phyloP scores from a whole-genome alignment of 1,139 yeast species.

The Kodamaea ohmeri region DNA sequence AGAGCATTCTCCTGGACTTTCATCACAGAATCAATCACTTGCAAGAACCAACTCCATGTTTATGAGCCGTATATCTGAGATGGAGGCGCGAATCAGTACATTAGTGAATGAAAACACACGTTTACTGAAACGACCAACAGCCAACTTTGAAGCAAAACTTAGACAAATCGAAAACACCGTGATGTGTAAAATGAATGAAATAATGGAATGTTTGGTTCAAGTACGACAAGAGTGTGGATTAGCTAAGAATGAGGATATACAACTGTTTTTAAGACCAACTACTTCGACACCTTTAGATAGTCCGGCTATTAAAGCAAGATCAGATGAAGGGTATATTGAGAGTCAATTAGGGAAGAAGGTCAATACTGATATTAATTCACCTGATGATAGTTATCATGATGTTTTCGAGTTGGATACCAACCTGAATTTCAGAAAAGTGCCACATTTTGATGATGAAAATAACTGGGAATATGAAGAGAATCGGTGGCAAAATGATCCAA shows the following conservation, averaged over 20 bases:
- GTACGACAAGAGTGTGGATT: conserved; percentile 34
- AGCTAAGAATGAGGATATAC: conserved; percentile 16
- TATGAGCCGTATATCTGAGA: conserved; percentile 45
- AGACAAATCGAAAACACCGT: conserved; percentile 39
- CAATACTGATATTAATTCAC: no score
- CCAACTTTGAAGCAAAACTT: conserved; percentile 21
- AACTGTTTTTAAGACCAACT: conserved; percentile 14
- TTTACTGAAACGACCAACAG: conserved; percentile 11
- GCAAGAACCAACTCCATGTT: conserved; percentile 56
- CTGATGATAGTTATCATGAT: background rate
- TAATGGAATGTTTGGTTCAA: conserved; percentile 37
- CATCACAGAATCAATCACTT: conserved; percentile 48
- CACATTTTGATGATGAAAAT: background rate
- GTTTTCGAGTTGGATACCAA: conserved; percentile 4
- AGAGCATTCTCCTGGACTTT: conserved; percentile 11
- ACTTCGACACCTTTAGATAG: conserved; percentile 25
- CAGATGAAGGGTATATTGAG: background rate
- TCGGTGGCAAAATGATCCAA: no score
- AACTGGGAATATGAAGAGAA: no score
- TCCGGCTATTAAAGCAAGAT: background rate
- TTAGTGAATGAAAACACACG: conserved; percentile 16
- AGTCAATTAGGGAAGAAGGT: background rate
- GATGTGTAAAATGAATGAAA: conserved; percentile 42
- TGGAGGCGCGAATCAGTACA: conserved; percentile 38
- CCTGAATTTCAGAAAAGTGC: conserved; percentile 1